These are phyloP conservation scores for Pseudonitzschia multistriata DNA, from an alignment of 108 stramenopile genomes.

Conservation along the genomic window DNA sequence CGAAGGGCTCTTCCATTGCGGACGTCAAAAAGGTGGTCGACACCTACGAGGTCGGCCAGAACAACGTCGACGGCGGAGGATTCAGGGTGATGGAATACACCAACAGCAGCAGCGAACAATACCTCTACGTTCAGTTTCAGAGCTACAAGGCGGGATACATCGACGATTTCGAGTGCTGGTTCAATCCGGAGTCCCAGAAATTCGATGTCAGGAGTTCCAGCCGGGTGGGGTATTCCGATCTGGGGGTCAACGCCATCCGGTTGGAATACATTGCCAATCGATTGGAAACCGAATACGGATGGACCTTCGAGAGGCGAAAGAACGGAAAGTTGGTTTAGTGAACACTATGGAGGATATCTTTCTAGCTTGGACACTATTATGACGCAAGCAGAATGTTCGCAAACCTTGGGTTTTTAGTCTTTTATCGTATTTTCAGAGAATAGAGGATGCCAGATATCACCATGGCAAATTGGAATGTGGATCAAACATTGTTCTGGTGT, in stretches of 20 bases:
- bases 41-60: slow-evolving; percentile 64
- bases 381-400: too few relatives aligned
- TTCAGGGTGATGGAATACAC: slow-evolving; percentile 51
- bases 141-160: slow-evolving; percentile 65
- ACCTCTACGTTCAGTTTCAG: slow-evolving; percentile 70
- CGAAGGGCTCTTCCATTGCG: neutral
- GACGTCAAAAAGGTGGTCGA: slow-evolving; percentile 30
- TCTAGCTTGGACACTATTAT: too few relatives aligned
- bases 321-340: slow-evolving; percentile 19
- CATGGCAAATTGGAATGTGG: too few relatives aligned
- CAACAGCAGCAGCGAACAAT: slow-evolving; percentile 19
- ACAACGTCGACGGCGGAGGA: slow-evolving; percentile 73
- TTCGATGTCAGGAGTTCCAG: slow-evolving; percentile 42
- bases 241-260: slow-evolving; percentile 62
- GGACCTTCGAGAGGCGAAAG: slow-evolving; percentile 24
- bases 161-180: slow-evolving; percentile 67
- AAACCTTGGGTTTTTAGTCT: too few relatives aligned
- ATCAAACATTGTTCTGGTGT: too few relatives aligned
- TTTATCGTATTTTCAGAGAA: too few relatives aligned
- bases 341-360: too few relatives aligned
- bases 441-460: too few relatives aligned
- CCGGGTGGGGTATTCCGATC: slow-evolving; percentile 73
- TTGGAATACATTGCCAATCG: slow-evolving; percentile 26
- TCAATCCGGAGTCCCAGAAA: slow-evolving; percentile 7
- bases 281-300: slow-evolving; percentile 26